Evolutionary conservation across 2,329 filamentous ascomycete species (phyloP), one percentile per base, ranked within the genome.

Genomic region (Colletotrichum plurivorum): DNA sequence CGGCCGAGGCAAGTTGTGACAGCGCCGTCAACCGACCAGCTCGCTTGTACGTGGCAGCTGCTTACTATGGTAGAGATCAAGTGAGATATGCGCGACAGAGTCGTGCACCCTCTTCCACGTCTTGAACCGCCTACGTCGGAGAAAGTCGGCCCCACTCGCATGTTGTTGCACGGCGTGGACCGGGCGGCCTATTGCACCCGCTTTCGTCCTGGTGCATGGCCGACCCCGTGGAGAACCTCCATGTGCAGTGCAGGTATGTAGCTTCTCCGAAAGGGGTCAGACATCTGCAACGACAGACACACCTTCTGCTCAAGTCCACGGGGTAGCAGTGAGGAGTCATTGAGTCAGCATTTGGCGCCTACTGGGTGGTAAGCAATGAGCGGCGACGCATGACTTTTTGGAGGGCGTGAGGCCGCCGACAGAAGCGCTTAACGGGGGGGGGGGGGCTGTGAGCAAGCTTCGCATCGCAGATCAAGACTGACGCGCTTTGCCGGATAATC

Each of bases 101-200:
- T 10, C 9, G 31, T 36, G 31, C 31, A 8, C 31, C 31, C 9
- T 36, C 31, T 36, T 36, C 27, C 25, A 41, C 16, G 43, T 36
- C 7, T 49, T 25, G 15, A 36, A 10, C 20, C 45, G 25, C 45
- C 49, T 57, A 16, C 15, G 31, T 69, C 62, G 62, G 62, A 61
- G 49, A 46, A 61, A 69, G 16, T 56, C 66, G 55, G 66, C 66
- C 55, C 66, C 66, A 48, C 55, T 46, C 25, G 9, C 43, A 12
- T 15, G 36, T n/a, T 22, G 20, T 39, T 10, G 18, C 25, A 27
- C 53, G 65, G 59, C 48, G n/a, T 48, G n/a, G 27, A 53, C 61
- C 31, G 66, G 62, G 45, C 61, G 20, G 45, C 22, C 39, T 9
- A n/a, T 51, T 5, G 22, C 55, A 41, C 49, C 56, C 56, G 13